Percentiles rank a stretch among this genome's conserved stretches.
Evolutionary conservation across 2,329 filamentous ascomycete genomes (phyloP).

Genomic region (Acrocalymma vagum): DNA sequence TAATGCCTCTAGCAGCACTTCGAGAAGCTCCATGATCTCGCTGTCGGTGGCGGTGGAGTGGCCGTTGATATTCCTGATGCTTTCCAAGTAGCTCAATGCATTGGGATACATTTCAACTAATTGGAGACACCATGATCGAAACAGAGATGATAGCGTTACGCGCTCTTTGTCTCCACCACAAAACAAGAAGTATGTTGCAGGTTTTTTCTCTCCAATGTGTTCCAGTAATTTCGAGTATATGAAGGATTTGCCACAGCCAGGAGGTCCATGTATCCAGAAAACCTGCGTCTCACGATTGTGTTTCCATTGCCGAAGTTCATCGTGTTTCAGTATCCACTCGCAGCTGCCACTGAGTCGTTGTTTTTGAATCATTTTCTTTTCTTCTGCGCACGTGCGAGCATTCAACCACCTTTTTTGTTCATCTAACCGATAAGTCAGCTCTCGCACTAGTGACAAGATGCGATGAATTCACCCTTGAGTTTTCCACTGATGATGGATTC

Average conservation of each 20-base stretch:
- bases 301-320: conserved; percentile 1
- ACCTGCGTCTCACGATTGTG: conserved; percentile 1
- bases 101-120: conserved; percentile 3
- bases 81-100: background rate
- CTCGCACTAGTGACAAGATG: background rate
- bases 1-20: background rate
- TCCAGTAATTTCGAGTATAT: conserved; percentile 2
- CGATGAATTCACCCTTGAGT: background rate
- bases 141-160: conserved; percentile 4
- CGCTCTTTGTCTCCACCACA: conserved; percentile 12
- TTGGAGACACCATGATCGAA: conserved; percentile 10
- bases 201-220: conserved; percentile 1
- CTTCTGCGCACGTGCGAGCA: conserved; percentile 6
- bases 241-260: conserved; percentile 9
- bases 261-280: conserved; percentile 7
- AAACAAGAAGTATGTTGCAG: conserved; percentile 5
- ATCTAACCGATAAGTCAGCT: no score
- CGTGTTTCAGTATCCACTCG: conserved; percentile 6
- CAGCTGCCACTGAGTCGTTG: conserved; percentile 3
- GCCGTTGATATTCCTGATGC: background rate
- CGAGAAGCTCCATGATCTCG: conserved; percentile 4
- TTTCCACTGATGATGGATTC: background rate
- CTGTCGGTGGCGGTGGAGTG: conserved; percentile 1
- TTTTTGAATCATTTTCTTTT: background rate
- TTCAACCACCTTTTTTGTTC: conserved; percentile 4